Conservation (phyloP, 1,139 yeast species). For the Meyerozyma elateridarum region DNA sequence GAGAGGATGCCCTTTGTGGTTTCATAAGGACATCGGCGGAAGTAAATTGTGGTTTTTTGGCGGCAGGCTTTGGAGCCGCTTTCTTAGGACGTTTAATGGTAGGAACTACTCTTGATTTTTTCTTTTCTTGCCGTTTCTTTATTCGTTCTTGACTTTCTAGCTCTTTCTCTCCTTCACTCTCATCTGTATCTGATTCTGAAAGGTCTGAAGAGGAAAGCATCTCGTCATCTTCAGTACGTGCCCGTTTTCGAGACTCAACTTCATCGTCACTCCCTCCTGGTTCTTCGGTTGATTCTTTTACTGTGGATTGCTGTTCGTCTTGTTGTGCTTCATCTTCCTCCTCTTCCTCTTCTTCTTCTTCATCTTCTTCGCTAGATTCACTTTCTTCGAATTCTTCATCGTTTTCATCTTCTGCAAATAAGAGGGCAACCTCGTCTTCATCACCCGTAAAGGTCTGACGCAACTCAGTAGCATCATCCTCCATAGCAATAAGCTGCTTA, state of each 20-base stretch:
- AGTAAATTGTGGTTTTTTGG: constrained; percentile 16
- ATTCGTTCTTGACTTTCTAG: constrained; percentile 48
- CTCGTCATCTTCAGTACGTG: constrained; percentile 21
- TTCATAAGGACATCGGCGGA: constrained; percentile 45
- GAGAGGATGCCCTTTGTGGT: constrained; percentile 68
- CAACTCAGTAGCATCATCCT: constrained; percentile 42
- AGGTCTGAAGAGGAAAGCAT: constrained; percentile 54
- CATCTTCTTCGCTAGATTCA: constrained; percentile 20
- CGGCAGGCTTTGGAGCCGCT: constrained; percentile 19
- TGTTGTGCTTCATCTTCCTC: constrained; percentile 20
- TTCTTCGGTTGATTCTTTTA: constrained; percentile 19
- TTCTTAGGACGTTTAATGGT: constrained; percentile 39
- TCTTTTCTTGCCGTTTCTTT: constrained; percentile 36
- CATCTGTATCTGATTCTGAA: constrained; percentile 47
- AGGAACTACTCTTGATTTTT: constrained; percentile 36
- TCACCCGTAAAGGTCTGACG: constrained; percentile 37
- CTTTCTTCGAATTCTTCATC: constrained; percentile 64
- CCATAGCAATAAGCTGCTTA: constrained; percentile 68
- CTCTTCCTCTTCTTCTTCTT: constrained; percentile 24
- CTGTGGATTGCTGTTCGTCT: constrained; percentile 14
- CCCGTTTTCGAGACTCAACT: constrained; percentile 9
- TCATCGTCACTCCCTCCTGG: constrained; percentile 17
- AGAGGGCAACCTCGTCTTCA: constrained; percentile 67
- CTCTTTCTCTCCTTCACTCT: constrained; percentile 65
- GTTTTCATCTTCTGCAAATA: constrained; percentile 81